Percentiles rank a stretch among this genome's conserved stretches.
These are phyloP conservation scores for Hypoxylon sp. DNA, from an alignment of 2,329 filamentous ascomycete genomes.

Conservation along the genomic window DNA sequence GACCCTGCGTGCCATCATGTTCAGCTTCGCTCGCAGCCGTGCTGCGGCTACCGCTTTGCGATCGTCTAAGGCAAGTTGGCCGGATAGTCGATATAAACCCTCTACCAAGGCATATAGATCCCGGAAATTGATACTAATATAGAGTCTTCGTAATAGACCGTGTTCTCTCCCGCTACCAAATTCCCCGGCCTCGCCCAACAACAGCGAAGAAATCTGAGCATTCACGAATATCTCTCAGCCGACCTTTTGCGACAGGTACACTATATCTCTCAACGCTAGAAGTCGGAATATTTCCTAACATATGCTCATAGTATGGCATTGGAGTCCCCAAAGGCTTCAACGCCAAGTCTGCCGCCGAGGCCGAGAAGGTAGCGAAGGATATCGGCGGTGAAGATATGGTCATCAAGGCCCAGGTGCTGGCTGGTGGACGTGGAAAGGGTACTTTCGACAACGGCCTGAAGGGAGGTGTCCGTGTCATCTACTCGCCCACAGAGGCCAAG, in stretches of 20 bases:
- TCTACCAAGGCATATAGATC: slow-evolving; percentile 38
- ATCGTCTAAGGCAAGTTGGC: slow-evolving; percentile 77
- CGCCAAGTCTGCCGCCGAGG: slow-evolving; percentile 86
- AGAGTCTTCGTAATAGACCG: slow-evolving; percentile 52
- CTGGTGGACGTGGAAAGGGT: slow-evolving; percentile 97
- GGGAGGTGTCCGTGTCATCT: slow-evolving; percentile 98
- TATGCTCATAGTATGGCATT: slow-evolving; percentile 82
- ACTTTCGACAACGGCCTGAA: slow-evolving; percentile 98
- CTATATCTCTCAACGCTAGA: slow-evolving; percentile 37
- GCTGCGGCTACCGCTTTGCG: slow-evolving; percentile 85
- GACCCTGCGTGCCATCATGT: slow-evolving; percentile 72
- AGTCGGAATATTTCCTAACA: slow-evolving; percentile 47
- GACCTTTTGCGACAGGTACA: slow-evolving; percentile 84
- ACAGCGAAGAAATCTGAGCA: slow-evolving; percentile 91
- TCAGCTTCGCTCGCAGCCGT: slow-evolving; percentile 87
- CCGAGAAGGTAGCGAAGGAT: slow-evolving; percentile 89
- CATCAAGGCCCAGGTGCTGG: slow-evolving; percentile 99
- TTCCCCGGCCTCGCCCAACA: slow-evolving; percentile 77
- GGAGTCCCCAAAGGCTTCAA: slow-evolving; percentile 92
- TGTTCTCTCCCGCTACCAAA: slow-evolving; percentile 66
- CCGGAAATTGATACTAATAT: slow-evolving; percentile 45
- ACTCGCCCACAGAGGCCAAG: slow-evolving; percentile 95
- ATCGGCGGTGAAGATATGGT: slow-evolving; percentile 98
- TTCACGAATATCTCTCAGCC: slow-evolving; percentile 98
- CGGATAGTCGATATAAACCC: slow-evolving; percentile 36